Evolutionary conservation across 306 rosid genomes (phyloP).

Genomic region (Cucumis melo): DNA sequence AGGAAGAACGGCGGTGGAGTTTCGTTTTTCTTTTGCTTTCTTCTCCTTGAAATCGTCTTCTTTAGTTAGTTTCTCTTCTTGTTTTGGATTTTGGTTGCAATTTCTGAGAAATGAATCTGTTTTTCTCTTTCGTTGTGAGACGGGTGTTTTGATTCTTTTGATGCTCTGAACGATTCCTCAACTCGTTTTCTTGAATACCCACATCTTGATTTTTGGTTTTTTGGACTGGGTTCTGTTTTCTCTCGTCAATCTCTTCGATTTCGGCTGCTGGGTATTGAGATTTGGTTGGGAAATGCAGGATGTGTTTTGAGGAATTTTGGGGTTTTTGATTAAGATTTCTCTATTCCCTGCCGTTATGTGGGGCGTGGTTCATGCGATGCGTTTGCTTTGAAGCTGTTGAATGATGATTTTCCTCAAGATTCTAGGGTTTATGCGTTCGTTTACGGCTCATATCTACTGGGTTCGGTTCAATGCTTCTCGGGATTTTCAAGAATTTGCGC

Average conservation of each 20-base stretch:
- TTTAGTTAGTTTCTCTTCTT: not conserved
- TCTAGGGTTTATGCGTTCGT: constrained; percentile 19
- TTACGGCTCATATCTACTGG: constrained; percentile 18
- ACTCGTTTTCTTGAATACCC: not conserved
- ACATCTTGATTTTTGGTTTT: not conserved
- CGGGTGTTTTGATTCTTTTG: not conserved
- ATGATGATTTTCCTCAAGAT: constrained; percentile 46
- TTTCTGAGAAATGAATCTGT: not conserved
- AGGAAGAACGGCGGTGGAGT: not conserved
- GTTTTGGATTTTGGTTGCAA: not conserved
- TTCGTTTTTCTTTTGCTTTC: not conserved
- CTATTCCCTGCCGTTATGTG: constrained; percentile 14
- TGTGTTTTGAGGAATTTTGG: not conserved
- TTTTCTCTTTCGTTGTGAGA: not conserved
- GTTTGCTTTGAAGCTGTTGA: constrained; percentile 8
- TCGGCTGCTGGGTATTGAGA: not conserved
- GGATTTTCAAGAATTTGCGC: not conserved
- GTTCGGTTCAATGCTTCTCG: not conserved
- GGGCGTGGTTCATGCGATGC: constrained; percentile 16
- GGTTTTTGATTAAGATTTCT: constrained; percentile 15
- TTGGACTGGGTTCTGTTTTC: not conserved
- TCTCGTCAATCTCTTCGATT: not conserved
- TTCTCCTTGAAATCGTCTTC: not conserved
- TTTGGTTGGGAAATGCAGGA: constrained; percentile 5
- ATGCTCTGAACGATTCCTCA: not conserved